phyloP scores from a whole-genome alignment of 768 basidiomycete species.

The Nidularia sp. region DNA sequence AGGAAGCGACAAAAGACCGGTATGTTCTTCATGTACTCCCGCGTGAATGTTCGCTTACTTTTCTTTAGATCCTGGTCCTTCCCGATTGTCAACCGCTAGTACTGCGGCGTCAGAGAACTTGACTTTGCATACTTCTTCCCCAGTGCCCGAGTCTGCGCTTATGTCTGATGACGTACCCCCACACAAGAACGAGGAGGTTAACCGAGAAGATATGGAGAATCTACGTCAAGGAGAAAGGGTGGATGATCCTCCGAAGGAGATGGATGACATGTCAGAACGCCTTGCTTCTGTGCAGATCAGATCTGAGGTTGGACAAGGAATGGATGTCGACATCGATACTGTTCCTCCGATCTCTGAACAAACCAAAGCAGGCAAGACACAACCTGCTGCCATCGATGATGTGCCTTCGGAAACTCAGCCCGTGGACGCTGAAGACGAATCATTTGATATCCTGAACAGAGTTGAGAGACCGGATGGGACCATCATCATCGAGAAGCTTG shows the following conservation, averaged over 20 bases:
- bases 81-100: constrained; percentile 42
- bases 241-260: not conserved
- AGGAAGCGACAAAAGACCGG: constrained; percentile 52
- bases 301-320: not conserved
- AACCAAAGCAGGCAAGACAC: no score
- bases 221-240: not conserved
- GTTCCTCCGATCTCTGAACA: not conserved
- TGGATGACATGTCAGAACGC: not conserved
- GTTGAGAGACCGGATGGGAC: constrained; percentile 35
- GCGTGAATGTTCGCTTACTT: constrained; percentile 1
- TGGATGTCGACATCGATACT: not conserved
- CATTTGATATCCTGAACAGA: constrained; percentile 14
- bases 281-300: not conserved
- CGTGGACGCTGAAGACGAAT: constrained; percentile 8
- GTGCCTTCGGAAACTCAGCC: not conserved
- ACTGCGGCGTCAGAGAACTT: constrained; percentile 44
- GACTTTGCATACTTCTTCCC: constrained; percentile 17
- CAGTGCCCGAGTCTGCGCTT: constrained; percentile 18
- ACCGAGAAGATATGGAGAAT: not conserved
- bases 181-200: constrained; percentile 6
- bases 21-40: constrained; percentile 13
- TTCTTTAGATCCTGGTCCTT: constrained; percentile 29
- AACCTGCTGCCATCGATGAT: not conserved
- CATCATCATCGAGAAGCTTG: constrained; percentile 67
- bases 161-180: constrained; percentile 9